These are phyloP conservation scores for Phaeolepiota aurea DNA, from an alignment of 768 basidiomycete species.

Conservation along the genomic window DNA sequence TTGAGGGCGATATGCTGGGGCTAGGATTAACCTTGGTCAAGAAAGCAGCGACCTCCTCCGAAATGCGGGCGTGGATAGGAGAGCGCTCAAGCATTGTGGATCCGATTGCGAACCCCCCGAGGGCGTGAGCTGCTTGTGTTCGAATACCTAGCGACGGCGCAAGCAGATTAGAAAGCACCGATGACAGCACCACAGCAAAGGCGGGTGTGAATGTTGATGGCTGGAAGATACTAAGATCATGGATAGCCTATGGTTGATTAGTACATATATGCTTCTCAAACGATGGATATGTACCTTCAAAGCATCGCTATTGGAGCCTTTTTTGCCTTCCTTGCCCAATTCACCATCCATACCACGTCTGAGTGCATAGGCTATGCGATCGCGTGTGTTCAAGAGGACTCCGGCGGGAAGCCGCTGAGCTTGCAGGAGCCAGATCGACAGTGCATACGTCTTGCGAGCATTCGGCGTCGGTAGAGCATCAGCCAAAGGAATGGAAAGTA, in stretches of 20 bases:
- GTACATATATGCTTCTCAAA: slow-evolving; percentile 4
- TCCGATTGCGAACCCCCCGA: slow-evolving; percentile 60
- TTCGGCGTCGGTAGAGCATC: slow-evolving; percentile 70
- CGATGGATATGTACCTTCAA: slow-evolving; percentile 45
- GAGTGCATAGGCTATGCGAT: slow-evolving; percentile 63
- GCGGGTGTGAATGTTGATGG: slow-evolving; percentile 63
- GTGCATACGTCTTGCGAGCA: slow-evolving; percentile 76
- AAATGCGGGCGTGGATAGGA: slow-evolving; percentile 42
- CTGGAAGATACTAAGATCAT: slow-evolving; percentile 57
- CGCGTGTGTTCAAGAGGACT: slow-evolving; percentile 53
- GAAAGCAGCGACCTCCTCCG: slow-evolving; percentile 37
- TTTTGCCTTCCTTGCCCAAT: slow-evolving; percentile 84
- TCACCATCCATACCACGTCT: slow-evolving; percentile 76
- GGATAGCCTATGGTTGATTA: slow-evolving; percentile 47
- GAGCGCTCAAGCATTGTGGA: slow-evolving; percentile 39
- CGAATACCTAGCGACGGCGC: slow-evolving; percentile 60
- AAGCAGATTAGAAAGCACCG: slow-evolving; percentile 54
- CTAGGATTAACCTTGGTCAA: slow-evolving; percentile 33
- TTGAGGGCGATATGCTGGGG: slow-evolving; percentile 26
- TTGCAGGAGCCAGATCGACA: slow-evolving; percentile 71
- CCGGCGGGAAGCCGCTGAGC: slow-evolving; percentile 56
- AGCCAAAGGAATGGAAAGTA: slow-evolving; percentile 68
- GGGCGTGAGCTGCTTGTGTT: slow-evolving; percentile 65
- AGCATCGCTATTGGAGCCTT: slow-evolving; percentile 72
- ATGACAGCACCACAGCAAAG: slow-evolving; percentile 47